Conservation (phyloP, 1,284 basidiomycete species). For the Apiotrichum akiyoshidainum region DNA sequence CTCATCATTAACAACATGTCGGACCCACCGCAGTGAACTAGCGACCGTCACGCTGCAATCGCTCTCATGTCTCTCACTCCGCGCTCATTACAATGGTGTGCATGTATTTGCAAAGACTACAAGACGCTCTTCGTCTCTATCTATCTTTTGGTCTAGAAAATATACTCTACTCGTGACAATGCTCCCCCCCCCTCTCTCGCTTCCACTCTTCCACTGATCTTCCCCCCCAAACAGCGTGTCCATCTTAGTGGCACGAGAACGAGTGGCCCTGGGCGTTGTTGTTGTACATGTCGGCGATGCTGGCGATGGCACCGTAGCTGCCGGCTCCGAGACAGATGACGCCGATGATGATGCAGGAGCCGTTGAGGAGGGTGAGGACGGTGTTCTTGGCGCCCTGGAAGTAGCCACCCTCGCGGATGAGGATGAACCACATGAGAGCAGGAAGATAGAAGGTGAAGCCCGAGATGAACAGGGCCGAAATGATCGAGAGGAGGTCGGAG, state of each 20-base stretch:
- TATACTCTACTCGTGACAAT: neutral
- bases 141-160: neutral
- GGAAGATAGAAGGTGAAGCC: slow-evolving; percentile 20
- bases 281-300: slow-evolving; percentile 11
- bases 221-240: neutral
- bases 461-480: slow-evolving; percentile 27
- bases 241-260: slow-evolving; percentile 10
- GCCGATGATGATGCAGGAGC: slow-evolving; percentile 12
- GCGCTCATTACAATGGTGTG: neutral
- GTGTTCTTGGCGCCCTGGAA: slow-evolving; percentile 17
- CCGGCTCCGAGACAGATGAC: slow-evolving; percentile 14
- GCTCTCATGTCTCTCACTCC: too few relatives aligned
- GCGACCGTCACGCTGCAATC: too few relatives aligned
- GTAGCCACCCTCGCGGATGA: slow-evolving; percentile 16
- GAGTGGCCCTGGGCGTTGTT: slow-evolving; percentile 9
- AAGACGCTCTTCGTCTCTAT: neutral
- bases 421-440: slow-evolving; percentile 20
- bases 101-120: neutral
- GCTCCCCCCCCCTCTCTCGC: neutral
- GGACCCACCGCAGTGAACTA: too few relatives aligned
- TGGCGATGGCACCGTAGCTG: slow-evolving; percentile 10
- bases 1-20: too few relatives aligned
- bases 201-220: neutral
- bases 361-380: slow-evolving; percentile 11
- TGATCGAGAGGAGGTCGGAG: slow-evolving; percentile 34